A percentile compares a stretch with the other conserved stretches of the same genome.
Evolutionary conservation across 2,329 filamentous ascomycete genomes (phyloP).

Genomic region (Exserohilum rostratum): DNA sequence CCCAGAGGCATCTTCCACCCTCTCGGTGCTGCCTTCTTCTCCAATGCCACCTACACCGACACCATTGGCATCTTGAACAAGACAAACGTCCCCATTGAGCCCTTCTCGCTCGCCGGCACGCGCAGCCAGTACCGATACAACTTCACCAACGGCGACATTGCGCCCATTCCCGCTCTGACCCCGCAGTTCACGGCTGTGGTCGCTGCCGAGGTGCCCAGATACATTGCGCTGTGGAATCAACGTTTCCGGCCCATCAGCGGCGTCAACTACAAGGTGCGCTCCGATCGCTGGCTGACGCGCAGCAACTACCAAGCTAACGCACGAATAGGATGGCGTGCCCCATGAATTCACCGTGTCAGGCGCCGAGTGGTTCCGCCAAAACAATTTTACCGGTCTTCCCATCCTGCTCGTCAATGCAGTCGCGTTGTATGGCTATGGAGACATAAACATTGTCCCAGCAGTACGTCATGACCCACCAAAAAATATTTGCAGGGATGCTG

Average conservation of each 20-base stretch:
- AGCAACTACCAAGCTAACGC: conserved; percentile 22
- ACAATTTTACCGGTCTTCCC: conserved; percentile 46
- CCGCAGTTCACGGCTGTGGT: conserved; percentile 32
- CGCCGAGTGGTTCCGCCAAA: conserved; percentile 42
- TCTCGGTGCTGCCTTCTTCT: conserved; percentile 48
- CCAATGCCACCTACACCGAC: conserved; percentile 45
- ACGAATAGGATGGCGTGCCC: conserved; percentile 44
- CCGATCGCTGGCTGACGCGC: conserved; percentile 7
- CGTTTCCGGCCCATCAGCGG: conserved; percentile 42
- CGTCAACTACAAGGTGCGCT: conserved; percentile 44
- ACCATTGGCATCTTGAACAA: conserved; percentile 44
- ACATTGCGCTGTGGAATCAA: conserved; percentile 40
- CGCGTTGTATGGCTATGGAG: conserved; percentile 48
- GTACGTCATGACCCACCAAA: conserved; percentile 35
- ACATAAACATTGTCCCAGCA: conserved; percentile 46
- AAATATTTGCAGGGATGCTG: conserved; percentile 28
- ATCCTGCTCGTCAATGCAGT: conserved; percentile 44
- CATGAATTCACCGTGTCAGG: conserved; percentile 44
- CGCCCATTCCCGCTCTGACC: conserved; percentile 28
- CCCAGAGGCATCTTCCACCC: conserved; percentile 48
- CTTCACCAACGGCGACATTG: conserved; percentile 37
- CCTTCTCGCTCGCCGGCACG: conserved; percentile 42
- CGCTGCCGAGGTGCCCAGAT: conserved; percentile 43
- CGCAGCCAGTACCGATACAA: conserved; percentile 45
- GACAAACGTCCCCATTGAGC: conserved; percentile 39